phyloP scores from a whole-genome alignment of 345 rosid species.

The Cardamine resedifolia region DNA sequence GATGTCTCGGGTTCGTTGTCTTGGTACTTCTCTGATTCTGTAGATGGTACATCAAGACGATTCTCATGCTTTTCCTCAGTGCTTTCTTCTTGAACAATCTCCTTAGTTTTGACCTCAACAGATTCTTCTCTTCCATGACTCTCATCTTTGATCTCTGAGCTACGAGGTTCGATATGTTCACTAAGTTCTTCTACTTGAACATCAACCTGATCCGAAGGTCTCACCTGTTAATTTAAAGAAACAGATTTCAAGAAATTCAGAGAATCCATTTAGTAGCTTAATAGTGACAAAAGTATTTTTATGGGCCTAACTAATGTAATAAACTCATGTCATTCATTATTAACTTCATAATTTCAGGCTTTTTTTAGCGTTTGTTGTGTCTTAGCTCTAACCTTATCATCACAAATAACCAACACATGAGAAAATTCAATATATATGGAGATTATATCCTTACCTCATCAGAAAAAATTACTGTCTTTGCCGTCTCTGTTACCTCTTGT shows the following conservation, averaged over 20 bases:
- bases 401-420: background rate
- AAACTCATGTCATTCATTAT: background rate
- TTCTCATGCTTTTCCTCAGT: background rate
- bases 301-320: background rate
- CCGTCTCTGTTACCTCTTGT: slow-evolving; percentile 22
- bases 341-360: background rate
- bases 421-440: background rate
- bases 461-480: slow-evolving; percentile 33
- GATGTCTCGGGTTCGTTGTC: background rate
- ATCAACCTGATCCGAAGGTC: slow-evolving; percentile 4
- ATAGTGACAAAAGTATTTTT: slow-evolving; percentile 1
- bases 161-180: slow-evolving; percentile 28
- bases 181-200: slow-evolving; percentile 26
- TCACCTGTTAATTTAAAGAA: slow-evolving; percentile 36
- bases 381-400: background rate
- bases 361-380: background rate
- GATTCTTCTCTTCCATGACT: slow-evolving; percentile 12
- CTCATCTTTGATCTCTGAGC: slow-evolving; percentile 22
- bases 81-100: background rate
- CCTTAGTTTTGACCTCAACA: slow-evolving; percentile 4
- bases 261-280: background rate
- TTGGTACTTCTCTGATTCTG: background rate
- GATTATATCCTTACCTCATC: slow-evolving; percentile 44
- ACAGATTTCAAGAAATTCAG: background rate
- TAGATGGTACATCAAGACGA: slow-evolving; percentile 4